phyloP scores from a whole-genome alignment of 345 rosid genomes.

The Schrenkiella parvula region DNA sequence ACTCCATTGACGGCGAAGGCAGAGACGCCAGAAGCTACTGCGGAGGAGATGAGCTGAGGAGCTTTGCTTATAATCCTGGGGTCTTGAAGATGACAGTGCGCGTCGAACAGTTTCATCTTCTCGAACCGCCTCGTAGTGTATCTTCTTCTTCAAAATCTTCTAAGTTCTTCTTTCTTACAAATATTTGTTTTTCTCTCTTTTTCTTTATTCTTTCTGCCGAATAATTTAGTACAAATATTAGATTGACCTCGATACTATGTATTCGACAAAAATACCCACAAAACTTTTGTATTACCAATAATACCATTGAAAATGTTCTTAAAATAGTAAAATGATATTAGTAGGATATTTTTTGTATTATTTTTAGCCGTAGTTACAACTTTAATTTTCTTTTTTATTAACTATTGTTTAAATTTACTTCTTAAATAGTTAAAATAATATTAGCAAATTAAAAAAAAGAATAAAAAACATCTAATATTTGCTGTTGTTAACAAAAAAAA shows the following conservation, averaged over 20 bases:
- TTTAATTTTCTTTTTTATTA: too few relatives aligned
- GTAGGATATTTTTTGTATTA: too few relatives aligned
- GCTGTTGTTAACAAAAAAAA: neutral
- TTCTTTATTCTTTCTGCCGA: neutral
- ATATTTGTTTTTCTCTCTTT: neutral
- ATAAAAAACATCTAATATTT: too few relatives aligned
- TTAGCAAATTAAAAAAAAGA: too few relatives aligned
- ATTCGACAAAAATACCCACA: neutral
- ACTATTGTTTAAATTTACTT: too few relatives aligned
- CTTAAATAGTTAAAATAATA: too few relatives aligned
- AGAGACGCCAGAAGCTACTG: conserved; percentile 54
- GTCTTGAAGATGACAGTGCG: conserved; percentile 97
- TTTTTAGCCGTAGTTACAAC: too few relatives aligned
- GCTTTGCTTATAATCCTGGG: conserved; percentile 62
- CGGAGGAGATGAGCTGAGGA: conserved; percentile 58
- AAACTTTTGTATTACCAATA: neutral
- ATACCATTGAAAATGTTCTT: neutral
- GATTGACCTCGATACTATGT: neutral
- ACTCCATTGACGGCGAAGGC: conserved; percentile 84
- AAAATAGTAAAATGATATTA: too few relatives aligned
- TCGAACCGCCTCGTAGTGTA: neutral
- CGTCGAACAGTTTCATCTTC: conserved; percentile 71
- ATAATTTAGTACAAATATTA: neutral
- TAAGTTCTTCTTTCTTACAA: neutral
- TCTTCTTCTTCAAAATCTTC: neutral